These are phyloP conservation scores for Euptelea pleiosperma DNA, from an alignment of 164 flowering plant genomes.

Conservation along the genomic window DNA sequence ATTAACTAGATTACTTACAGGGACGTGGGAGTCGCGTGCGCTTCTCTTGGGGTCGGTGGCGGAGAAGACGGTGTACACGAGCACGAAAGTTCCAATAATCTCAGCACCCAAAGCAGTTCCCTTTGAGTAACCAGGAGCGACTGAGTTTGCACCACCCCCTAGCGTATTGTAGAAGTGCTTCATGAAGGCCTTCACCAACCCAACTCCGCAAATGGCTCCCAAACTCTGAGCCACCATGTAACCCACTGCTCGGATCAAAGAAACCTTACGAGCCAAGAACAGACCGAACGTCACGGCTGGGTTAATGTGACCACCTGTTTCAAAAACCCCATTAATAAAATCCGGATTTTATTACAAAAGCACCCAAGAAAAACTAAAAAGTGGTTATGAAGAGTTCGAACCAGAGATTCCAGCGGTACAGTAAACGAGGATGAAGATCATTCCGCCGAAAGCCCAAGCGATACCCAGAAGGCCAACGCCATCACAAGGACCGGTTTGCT, in stretches of 20 bases:
- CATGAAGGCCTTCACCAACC: slow-evolving; percentile 31
- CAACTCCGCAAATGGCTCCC: slow-evolving; percentile 39
- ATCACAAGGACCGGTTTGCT: slow-evolving; percentile 7
- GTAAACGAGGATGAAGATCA: slow-evolving; percentile 37
- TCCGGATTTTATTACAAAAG: no score
- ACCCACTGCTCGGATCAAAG: slow-evolving; percentile 22
- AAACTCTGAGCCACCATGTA: slow-evolving; percentile 36
- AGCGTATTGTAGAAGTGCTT: slow-evolving; percentile 12
- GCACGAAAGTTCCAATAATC: no score
- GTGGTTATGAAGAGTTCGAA: neutral
- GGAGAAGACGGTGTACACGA: no score
- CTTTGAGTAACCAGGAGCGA: slow-evolving; percentile 18
- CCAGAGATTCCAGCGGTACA: slow-evolving; percentile 37
- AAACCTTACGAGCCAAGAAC: slow-evolving; percentile 33
- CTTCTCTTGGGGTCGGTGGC: slow-evolving; percentile 36
- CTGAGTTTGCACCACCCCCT: slow-evolving; percentile 29
- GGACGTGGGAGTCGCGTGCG: slow-evolving; percentile 36
- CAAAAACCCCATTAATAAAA: no score
- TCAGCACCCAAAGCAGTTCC: slow-evolving; percentile 35
- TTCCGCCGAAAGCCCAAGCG: slow-evolving; percentile 37
- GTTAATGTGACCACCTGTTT: slow-evolving; percentile 39
- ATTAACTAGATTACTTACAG: slow-evolving; percentile 14
- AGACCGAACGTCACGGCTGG: no score
- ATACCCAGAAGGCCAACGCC: slow-evolving; percentile 31
- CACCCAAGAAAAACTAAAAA: no score